Conservation (phyloP, 2,329 filamentous ascomycete species). For the Colletotrichum magnum region DNA sequence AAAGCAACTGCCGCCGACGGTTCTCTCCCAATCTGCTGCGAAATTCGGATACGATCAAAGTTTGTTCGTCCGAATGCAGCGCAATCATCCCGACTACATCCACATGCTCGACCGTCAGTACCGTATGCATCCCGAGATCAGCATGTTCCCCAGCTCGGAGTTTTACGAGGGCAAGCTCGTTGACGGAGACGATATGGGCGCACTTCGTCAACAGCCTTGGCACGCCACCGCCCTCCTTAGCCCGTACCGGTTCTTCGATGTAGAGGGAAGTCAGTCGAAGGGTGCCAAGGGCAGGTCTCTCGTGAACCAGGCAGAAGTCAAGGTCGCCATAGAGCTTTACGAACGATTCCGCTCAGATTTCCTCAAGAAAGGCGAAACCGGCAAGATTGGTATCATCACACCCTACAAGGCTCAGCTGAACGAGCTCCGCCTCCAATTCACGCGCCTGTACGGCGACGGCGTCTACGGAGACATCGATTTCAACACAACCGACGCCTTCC, state of each 20-base stretch:
- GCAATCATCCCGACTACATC: conserved; percentile 87
- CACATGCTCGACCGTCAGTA: conserved; percentile 98
- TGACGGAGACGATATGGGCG: conserved; percentile 87
- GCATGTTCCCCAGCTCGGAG: conserved; percentile 86
- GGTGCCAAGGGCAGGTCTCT: conserved; percentile 90
- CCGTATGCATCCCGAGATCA: conserved; percentile 99
- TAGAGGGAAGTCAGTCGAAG: conserved; percentile 86
- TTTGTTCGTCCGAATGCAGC: conserved; percentile 98
- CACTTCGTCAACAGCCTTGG: conserved; percentile 85
- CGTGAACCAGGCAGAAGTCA: conserved; percentile 89
- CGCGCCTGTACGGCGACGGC: conserved; percentile 77
- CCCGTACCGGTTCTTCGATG: conserved; percentile 97
- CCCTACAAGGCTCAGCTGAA: conserved; percentile 95
- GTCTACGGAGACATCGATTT: conserved; percentile 91
- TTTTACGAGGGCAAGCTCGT: conserved; percentile 93
- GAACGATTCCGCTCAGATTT: conserved; percentile 84
- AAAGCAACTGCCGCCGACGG: conserved; percentile 95
- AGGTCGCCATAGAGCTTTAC: conserved; percentile 88
- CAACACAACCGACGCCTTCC: conserved; percentile 98
- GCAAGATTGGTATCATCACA: conserved; percentile 96
- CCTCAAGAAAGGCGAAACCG: conserved; percentile 71
- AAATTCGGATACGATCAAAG: conserved; percentile 97
- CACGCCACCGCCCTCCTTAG: conserved; percentile 85
- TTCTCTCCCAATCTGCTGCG: conserved; percentile 93
- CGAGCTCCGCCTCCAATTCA: conserved; percentile 83